These are phyloP conservation scores for Leccinum imitatum DNA, from an alignment of 768 basidiomycete genomes.

Conservation along the genomic window DNA sequence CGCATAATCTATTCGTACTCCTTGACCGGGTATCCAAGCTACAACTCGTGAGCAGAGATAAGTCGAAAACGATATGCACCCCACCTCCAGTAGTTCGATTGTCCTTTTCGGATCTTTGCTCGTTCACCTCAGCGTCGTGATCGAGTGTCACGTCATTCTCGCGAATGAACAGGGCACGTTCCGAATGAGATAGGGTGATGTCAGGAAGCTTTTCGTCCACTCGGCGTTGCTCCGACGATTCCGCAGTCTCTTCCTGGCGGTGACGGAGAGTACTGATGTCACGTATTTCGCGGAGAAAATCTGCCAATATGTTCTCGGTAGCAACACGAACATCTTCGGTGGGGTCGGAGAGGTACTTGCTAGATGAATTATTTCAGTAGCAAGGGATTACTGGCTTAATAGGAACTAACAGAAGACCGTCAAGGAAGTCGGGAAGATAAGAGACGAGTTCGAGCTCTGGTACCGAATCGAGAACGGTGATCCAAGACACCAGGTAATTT, in stretches of 20 bases:
- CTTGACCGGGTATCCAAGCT: conserved; percentile 95
- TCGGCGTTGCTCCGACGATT: conserved; percentile 39
- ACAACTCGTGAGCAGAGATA: conserved; percentile 7
- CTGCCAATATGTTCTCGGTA: conserved; percentile 84
- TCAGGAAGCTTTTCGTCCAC: conserved; percentile 57
- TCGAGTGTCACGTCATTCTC: conserved; percentile 42
- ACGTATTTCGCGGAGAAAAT: conserved; percentile 88
- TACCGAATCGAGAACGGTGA: conserved; percentile 91
- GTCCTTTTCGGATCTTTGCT: conserved; percentile 45
- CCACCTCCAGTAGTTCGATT: conserved; percentile 66
- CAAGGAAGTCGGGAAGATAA: conserved; percentile 92
- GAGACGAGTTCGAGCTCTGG: conserved; percentile 95
- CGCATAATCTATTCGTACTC: conserved; percentile 86
- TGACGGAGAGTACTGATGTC: conserved; percentile 78
- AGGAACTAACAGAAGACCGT: conserved; percentile 78
- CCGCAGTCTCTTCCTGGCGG: conserved; percentile 55
- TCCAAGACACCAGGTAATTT: conserved; percentile 97
- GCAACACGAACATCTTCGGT: conserved; percentile 90
- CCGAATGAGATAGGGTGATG: conserved; percentile 54
- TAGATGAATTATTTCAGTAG: conserved; percentile 30
- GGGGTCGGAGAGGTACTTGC: conserved; percentile 94
- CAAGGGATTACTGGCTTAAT: conserved; percentile 3
- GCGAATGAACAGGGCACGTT: conserved; percentile 56
- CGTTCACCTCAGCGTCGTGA: conserved; percentile 43
- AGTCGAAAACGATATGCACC: conserved; percentile 11